Percentiles rank a stretch among this genome's conserved stretches.
phyloP scores from a whole-genome alignment of 768 basidiomycete species.

The Lentinula edodes region DNA sequence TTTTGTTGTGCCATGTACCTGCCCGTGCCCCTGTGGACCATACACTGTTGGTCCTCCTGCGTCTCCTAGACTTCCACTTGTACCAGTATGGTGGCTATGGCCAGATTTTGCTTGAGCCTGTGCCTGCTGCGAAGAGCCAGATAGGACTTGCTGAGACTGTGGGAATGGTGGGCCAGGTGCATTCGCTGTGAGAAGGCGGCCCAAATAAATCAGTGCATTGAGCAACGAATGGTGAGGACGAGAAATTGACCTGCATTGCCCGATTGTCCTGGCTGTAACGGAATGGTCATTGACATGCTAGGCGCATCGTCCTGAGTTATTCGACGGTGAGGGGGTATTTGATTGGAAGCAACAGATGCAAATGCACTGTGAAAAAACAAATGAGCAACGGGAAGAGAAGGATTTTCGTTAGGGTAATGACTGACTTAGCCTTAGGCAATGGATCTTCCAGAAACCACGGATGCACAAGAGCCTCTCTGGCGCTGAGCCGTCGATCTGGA shows the following conservation, averaged over 20 bases:
- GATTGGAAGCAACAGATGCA: slow-evolving; percentile 51
- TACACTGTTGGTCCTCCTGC: neutral
- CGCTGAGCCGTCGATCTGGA: slow-evolving; percentile 81
- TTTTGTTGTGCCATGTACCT: neutral
- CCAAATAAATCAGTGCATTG: neutral
- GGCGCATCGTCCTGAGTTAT: slow-evolving; percentile 93
- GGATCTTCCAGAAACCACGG: slow-evolving; percentile 94
- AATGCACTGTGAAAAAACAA: slow-evolving; percentile 55
- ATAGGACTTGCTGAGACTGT: neutral
- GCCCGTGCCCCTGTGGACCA: neutral
- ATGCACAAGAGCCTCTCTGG: slow-evolving; percentile 75
- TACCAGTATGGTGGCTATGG: neutral
- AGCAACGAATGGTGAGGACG: neutral
- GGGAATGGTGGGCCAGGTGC: neutral
- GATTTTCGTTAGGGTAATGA: slow-evolving; percentile 10
- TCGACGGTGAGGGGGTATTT: slow-evolving; percentile 79
- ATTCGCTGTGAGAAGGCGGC: neutral
- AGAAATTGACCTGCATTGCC: neutral
- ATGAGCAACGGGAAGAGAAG: neutral
- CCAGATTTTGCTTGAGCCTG: neutral
- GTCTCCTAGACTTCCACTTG: neutral
- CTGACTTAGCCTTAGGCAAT: slow-evolving; percentile 79
- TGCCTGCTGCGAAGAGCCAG: neutral
- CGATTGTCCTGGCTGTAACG: neutral
- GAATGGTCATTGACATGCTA: slow-evolving; percentile 1